Evolutionary conservation across 2,329 filamentous ascomycete species (phyloP).

Genomic region (Xylariales sp.): DNA sequence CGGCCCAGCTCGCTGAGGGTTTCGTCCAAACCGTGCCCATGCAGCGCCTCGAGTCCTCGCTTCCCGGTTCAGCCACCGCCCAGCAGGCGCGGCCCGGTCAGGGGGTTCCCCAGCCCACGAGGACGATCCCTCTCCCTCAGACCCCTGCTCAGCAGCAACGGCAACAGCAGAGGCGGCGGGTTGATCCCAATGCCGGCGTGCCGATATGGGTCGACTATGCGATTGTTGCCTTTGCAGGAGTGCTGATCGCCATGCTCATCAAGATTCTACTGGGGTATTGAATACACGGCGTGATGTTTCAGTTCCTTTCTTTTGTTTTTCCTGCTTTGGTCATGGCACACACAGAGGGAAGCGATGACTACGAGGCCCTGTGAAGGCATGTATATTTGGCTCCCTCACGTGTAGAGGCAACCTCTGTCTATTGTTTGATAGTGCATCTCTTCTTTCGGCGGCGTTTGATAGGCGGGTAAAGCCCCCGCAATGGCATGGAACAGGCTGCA

Average conservation of each 20-base stretch:
- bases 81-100: constrained; percentile 20
- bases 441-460: no score
- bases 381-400: no score
- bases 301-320: constrained; percentile 7
- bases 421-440: no score
- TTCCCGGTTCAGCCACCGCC: no score
- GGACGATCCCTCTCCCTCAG: constrained; percentile 20
- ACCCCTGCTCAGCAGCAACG: constrained; percentile 9
- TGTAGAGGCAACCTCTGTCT: no score
- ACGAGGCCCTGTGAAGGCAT: no score
- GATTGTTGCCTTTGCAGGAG: constrained; percentile 68
- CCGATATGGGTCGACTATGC: constrained; percentile 76
- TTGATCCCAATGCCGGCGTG: constrained; percentile 44
- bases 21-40: constrained; percentile 48
- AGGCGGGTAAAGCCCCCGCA: no score
- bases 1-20: constrained; percentile 50
- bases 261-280: constrained; percentile 41
- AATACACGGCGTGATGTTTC: constrained; percentile 3
- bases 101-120: constrained; percentile 21
- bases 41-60: constrained; percentile 8
- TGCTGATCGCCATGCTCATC: constrained; percentile 66
- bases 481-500: no score
- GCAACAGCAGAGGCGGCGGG: constrained; percentile 15
- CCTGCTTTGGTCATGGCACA: no score
- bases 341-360: no score